A percentile compares a stretch with the other conserved stretches of the same genome.
phyloP scores from a whole-genome alignment of 352 stramenopile genomes.

The Pythium sukuiense region DNA sequence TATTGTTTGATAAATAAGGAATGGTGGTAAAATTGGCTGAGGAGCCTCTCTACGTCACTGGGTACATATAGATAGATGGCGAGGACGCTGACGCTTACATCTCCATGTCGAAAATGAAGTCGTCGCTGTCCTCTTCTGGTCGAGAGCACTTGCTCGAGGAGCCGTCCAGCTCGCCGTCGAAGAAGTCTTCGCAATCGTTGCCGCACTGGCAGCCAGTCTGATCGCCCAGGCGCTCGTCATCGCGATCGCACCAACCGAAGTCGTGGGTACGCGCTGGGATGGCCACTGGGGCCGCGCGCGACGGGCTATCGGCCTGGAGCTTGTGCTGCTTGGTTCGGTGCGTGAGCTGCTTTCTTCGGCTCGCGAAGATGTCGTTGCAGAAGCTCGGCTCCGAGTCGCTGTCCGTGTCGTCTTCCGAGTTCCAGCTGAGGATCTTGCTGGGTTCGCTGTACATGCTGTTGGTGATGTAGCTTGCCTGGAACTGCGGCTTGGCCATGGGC shows the following conservation, averaged over 20 bases:
- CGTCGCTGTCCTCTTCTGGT: constrained; percentile 26
- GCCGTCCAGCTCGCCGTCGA: constrained; percentile 18
- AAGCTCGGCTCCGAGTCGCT: constrained; percentile 60
- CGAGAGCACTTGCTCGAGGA: constrained; percentile 5
- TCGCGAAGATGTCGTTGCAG: constrained; percentile 47
- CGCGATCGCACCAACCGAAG: constrained; percentile 44
- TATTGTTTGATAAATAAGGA: constrained; percentile 5
- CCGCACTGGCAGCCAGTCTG: constrained; percentile 41
- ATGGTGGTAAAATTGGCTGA: constrained; percentile 5
- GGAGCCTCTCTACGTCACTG: constrained; percentile 11
- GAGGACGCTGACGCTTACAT: constrained; percentile 38
- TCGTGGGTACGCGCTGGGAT: constrained; percentile 40
- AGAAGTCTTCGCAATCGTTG: constrained; percentile 40
- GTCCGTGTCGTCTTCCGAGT: constrained; percentile 69
- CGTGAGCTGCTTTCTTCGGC: constrained; percentile 52
- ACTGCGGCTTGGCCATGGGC: background rate
- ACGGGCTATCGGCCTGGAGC: constrained; percentile 7
- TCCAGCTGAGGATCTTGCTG: constrained; percentile 33
- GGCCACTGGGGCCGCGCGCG: constrained; percentile 29
- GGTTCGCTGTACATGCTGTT: constrained; percentile 20
- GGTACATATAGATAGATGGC: background rate
- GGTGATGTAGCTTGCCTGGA: constrained; percentile 8
- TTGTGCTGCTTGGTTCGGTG: constrained; percentile 24
- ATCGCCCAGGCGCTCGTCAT: constrained; percentile 35
- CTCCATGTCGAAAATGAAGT: constrained; percentile 74